phyloP scores from a whole-genome alignment of 768 basidiomycete genomes.

The Pseudohyphozyma bogoriensis region DNA sequence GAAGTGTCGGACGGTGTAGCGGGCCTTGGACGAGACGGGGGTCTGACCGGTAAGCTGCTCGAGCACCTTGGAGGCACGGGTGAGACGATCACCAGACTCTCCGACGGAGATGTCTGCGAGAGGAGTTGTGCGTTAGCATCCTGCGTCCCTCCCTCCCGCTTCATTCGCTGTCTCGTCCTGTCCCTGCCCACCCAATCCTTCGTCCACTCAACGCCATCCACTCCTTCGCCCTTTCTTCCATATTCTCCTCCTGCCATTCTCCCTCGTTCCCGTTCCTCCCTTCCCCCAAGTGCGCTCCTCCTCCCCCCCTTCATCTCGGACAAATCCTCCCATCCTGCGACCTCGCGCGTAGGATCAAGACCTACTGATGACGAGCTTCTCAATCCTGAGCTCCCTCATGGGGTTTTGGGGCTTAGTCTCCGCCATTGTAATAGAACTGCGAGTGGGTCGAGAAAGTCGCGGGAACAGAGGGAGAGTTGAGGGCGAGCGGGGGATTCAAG shows the following conservation, averaged over 20 bases:
- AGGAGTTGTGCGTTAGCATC: neutral
- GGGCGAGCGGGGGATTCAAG: neutral
- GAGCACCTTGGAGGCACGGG: slow-evolving; percentile 96
- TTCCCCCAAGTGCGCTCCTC: too few relatives aligned
- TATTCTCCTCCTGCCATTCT: too few relatives aligned
- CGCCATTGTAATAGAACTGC: slow-evolving; percentile 43
- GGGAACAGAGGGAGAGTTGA: neutral
- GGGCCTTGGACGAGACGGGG: slow-evolving; percentile 97
- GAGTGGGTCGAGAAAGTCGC: neutral
- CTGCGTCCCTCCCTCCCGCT: neutral
- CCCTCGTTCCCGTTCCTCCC: neutral
- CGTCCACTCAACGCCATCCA: too few relatives aligned
- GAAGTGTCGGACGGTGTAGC: slow-evolving; percentile 98
- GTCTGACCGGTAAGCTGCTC: slow-evolving; percentile 99
- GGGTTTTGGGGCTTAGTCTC: slow-evolving; percentile 65
- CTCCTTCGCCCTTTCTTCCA: too few relatives aligned
- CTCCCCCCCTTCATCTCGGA: too few relatives aligned
- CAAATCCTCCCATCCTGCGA: neutral
- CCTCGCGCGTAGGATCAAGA: too few relatives aligned
- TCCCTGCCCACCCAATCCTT: too few relatives aligned
- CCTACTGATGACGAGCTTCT: slow-evolving; percentile 99
- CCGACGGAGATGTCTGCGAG: slow-evolving; percentile 92
- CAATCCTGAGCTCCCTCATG: slow-evolving; percentile 70
- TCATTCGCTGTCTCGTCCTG: neutral
- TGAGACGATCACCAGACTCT: slow-evolving; percentile 97